A percentile compares a stretch with the other conserved stretches of the same genome.
These are phyloP conservation scores for Blastocystis sp. DNA, from an alignment of 352 stramenopile genomes.

Conservation along the genomic window DNA sequence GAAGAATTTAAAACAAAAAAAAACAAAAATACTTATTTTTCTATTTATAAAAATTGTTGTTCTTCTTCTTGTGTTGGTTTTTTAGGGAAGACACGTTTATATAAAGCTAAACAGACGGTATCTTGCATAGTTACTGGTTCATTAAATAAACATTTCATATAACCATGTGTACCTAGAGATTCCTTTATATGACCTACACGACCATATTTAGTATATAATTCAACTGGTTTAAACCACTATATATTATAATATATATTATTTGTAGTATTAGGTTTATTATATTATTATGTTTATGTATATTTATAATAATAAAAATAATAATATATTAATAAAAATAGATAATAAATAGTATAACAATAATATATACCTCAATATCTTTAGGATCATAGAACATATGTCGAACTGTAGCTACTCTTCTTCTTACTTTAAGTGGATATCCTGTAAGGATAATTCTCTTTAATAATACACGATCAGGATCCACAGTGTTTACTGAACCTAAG, in stretches of 20 bases:
- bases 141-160: slow-evolving; percentile 97
- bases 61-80: slow-evolving; percentile 27
- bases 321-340: neutral
- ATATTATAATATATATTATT: neutral
- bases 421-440: slow-evolving; percentile 88
- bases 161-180: slow-evolving; percentile 86
- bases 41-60: neutral
- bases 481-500: slow-evolving; percentile 72
- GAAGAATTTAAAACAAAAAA: neutral
- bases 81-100: slow-evolving; percentile 94
- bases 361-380: slow-evolving; percentile 64
- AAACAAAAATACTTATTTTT: neutral
- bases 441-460: slow-evolving; percentile 91
- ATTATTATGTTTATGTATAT: too few relatives aligned
- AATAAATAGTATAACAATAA: neutral
- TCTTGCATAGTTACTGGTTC: slow-evolving; percentile 95
- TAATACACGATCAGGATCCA: slow-evolving; percentile 86
- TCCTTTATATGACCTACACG: slow-evolving; percentile 89
- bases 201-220: slow-evolving; percentile 86
- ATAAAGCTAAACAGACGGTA: slow-evolving; percentile 88
- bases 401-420: slow-evolving; percentile 85
- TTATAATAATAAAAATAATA: neutral
- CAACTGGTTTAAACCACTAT: slow-evolving; percentile 87
- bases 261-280: slow-evolving; percentile 1
- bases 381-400: slow-evolving; percentile 98